Conservation (phyloP, 148 eudicot species). For the Bassia scoparia region DNA sequence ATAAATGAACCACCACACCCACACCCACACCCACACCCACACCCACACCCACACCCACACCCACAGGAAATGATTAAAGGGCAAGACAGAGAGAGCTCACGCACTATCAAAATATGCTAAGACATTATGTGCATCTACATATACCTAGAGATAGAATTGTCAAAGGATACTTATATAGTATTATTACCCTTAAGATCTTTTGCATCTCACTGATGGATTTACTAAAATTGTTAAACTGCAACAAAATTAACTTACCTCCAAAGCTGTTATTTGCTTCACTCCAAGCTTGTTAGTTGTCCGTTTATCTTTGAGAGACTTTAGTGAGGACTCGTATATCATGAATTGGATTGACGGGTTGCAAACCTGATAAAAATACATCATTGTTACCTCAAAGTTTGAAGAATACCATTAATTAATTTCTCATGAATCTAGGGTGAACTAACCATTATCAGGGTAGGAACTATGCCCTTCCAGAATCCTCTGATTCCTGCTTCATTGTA, state of each 20-base stretch:
- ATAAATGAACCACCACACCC: no score
- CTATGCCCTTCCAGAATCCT: conserved; percentile 93
- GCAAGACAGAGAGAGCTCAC: no score
- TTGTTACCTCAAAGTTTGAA: conserved; percentile 6
- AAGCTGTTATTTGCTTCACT: conserved; percentile 50
- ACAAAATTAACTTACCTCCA: conserved; percentile 50
- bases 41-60: no score
- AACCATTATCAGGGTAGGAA: conserved; percentile 90
- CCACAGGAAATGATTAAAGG: no score
- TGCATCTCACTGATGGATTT: background rate
- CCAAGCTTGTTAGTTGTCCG: conserved; percentile 48
- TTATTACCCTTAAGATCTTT: background rate
- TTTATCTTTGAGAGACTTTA: conserved; percentile 58
- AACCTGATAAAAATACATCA: conserved; percentile 41
- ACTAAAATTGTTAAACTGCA: background rate
- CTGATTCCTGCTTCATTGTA: conserved; percentile 80
- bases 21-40: no score
- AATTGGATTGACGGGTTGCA: conserved; percentile 97
- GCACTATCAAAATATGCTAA: no score
- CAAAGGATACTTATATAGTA: no score
- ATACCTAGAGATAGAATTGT: background rate
- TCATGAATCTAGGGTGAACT: conserved; percentile 17
- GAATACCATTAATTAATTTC: background rate
- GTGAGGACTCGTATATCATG: conserved; percentile 81
- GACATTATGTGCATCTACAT: background rate